These are phyloP conservation scores for Powellomyces hirtus DNA, from an alignment of 192 early-diverging fungal genomes.

Conservation along the genomic window DNA sequence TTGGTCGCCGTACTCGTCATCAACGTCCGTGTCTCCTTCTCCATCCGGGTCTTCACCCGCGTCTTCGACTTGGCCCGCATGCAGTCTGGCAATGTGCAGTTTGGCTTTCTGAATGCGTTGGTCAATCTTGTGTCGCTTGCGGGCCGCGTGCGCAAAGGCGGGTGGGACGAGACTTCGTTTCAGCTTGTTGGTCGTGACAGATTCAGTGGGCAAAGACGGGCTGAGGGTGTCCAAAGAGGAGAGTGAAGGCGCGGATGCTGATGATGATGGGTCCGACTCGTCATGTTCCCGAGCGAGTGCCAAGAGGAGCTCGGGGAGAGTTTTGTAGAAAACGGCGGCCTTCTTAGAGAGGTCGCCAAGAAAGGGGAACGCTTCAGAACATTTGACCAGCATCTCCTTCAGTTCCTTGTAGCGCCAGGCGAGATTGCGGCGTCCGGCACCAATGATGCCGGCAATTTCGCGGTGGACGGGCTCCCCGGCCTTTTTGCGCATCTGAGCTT, in stretches of 20 bases:
- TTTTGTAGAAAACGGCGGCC: neutral
- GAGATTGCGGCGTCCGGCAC: neutral
- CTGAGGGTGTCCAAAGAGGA: neutral
- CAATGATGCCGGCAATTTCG: neutral
- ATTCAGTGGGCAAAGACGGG: neutral
- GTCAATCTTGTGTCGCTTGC: neutral
- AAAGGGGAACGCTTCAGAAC: conserved; percentile 8
- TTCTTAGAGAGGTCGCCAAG: neutral
- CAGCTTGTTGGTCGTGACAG: neutral
- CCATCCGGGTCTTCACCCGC: neutral
- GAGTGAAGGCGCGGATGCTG: neutral
- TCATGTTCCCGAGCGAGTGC: neutral
- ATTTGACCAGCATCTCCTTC: neutral
- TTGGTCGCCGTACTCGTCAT: neutral
- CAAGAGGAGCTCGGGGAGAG: neutral
- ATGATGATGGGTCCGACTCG: neutral
- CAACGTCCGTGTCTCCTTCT: neutral
- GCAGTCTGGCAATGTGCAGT: neutral
- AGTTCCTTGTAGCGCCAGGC: neutral
- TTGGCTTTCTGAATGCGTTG: neutral
- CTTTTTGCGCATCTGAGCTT: neutral
- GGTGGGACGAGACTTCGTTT: neutral
- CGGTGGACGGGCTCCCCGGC: neutral
- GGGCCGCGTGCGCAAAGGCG: neutral
- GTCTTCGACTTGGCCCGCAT: conserved; percentile 1